Evolutionary conservation across 495 filamentous ascomycete genomes (phyloP).

Genomic region (Tirmania nivea): DNA sequence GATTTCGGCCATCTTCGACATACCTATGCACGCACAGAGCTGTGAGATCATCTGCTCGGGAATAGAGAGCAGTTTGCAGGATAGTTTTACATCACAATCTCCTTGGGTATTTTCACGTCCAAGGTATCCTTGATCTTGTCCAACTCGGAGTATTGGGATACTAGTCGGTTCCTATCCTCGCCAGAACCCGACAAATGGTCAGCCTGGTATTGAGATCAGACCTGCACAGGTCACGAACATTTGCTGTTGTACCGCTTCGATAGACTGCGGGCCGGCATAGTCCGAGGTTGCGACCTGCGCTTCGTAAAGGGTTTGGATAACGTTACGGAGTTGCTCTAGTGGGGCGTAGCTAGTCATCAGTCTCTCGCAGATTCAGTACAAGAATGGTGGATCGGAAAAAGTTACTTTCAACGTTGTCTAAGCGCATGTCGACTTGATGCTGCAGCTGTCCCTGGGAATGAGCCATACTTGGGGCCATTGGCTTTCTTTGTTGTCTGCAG

Average conservation of each 20-base stretch:
- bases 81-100: slow-evolving; percentile 14
- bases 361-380: too few species aligned
- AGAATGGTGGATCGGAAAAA: too few species aligned
- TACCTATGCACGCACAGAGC: slow-evolving; percentile 26
- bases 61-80: slow-evolving; percentile 26
- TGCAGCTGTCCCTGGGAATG: too few species aligned
- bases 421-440: too few species aligned
- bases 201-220: slow-evolving; percentile 10
- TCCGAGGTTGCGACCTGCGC: slow-evolving; percentile 49
- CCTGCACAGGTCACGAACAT: slow-evolving; percentile 19
- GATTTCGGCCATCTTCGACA: slow-evolving; percentile 81
- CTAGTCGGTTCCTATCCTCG: slow-evolving; percentile 21
- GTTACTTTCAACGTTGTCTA: too few species aligned
- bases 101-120: background rate
- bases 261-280: slow-evolving; percentile 40
- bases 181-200: slow-evolving; percentile 16
- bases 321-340: slow-evolving; percentile 38
- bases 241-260: slow-evolving; percentile 25
- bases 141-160: slow-evolving; percentile 25
- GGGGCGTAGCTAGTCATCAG: too few species aligned
- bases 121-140: slow-evolving; percentile 20
- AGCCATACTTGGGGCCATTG: too few species aligned
- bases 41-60: slow-evolving; percentile 59
- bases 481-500: too few species aligned
- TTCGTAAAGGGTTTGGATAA: slow-evolving; percentile 76